These are phyloP conservation scores for Malassezia nana DNA, from an alignment of 1,284 basidiomycete species.

Conservation along the genomic window DNA sequence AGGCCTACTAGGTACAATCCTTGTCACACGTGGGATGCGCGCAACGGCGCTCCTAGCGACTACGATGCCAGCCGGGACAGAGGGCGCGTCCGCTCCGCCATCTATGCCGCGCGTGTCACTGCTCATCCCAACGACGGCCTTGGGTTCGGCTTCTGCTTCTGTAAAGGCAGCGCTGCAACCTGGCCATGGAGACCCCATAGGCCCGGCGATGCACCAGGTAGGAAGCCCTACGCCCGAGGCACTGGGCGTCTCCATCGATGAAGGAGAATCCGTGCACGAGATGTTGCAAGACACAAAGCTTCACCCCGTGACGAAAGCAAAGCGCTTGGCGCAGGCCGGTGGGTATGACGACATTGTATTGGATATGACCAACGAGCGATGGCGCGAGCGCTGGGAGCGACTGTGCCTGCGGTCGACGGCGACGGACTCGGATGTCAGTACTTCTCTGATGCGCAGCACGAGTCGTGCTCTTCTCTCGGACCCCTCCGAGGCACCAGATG, in stretches of 20 bases:
- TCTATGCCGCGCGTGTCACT: background rate
- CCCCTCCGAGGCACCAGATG: conserved; percentile 8
- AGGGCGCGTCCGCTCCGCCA: background rate
- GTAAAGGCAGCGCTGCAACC: background rate
- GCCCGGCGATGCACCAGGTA: background rate
- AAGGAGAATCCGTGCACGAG: conserved; percentile 3
- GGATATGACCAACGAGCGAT: conserved; percentile 75
- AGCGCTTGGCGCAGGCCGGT: conserved; percentile 28
- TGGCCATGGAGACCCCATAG: background rate
- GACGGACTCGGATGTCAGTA: background rate
- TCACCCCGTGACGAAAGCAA: conserved; percentile 24
- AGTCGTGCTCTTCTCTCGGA: conserved; percentile 24
- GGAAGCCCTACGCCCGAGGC: conserved; percentile 27
- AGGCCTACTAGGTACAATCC: background rate
- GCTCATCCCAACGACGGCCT: background rate
- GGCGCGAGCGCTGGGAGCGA: conserved; percentile 76
- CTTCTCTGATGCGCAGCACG: conserved; percentile 22
- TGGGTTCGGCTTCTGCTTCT: background rate
- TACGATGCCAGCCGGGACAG: background rate
- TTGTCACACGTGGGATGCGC: background rate
- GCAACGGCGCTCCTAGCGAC: background rate
- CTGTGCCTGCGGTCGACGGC: conserved; percentile 61
- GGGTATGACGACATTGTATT: conserved; percentile 60
- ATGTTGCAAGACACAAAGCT: conserved; percentile 16
- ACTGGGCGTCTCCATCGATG: conserved; percentile 19